phyloP scores from a whole-genome alignment of 345 rosid genomes.

The Melaleuca alternifolia region DNA sequence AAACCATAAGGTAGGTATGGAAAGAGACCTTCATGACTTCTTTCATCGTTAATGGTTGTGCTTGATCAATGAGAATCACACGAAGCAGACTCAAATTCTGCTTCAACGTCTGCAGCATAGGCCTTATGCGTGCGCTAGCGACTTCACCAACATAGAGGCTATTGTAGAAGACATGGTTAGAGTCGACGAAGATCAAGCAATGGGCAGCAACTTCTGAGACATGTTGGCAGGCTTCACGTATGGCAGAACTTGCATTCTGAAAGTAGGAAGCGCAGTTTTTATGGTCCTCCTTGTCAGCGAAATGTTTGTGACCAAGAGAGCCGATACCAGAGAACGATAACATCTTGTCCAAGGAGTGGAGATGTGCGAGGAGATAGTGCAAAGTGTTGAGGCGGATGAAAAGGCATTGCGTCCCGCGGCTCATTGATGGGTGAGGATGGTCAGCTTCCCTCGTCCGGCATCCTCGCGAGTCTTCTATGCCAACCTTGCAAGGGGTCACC shows the following conservation, averaged over 20 bases:
- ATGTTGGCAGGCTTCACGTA: slow-evolving; percentile 67
- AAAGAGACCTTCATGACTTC: slow-evolving; percentile 80
- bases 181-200: slow-evolving; percentile 71
- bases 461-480: slow-evolving; percentile 14
- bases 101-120: slow-evolving; percentile 53
- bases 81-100: slow-evolving; percentile 65
- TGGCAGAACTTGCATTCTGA: slow-evolving; percentile 36
- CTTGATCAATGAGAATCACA: slow-evolving; percentile 59
- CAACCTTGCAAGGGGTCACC: slow-evolving; percentile 54
- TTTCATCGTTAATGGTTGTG: slow-evolving; percentile 62
- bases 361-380: slow-evolving; percentile 56
- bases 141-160: slow-evolving; percentile 61
- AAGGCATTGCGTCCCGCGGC: slow-evolving; percentile 86
- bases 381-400: slow-evolving; percentile 82
- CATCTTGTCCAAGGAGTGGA: slow-evolving; percentile 61
- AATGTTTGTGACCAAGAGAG: background rate
- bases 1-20: slow-evolving; percentile 70
- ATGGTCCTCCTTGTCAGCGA: background rate
- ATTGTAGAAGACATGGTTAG: slow-evolving; percentile 56
- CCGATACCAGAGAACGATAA: slow-evolving; percentile 33
- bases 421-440: slow-evolving; percentile 66
- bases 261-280: slow-evolving; percentile 39
- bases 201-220: slow-evolving; percentile 91
- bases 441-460: slow-evolving; percentile 24
- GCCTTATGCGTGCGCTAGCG: slow-evolving; percentile 41